Percentiles rank a stretch among this genome's conserved stretches.
Evolutionary conservation across 1,284 basidiomycete species (phyloP).

Genomic region (Meripilus lineatus): DNA sequence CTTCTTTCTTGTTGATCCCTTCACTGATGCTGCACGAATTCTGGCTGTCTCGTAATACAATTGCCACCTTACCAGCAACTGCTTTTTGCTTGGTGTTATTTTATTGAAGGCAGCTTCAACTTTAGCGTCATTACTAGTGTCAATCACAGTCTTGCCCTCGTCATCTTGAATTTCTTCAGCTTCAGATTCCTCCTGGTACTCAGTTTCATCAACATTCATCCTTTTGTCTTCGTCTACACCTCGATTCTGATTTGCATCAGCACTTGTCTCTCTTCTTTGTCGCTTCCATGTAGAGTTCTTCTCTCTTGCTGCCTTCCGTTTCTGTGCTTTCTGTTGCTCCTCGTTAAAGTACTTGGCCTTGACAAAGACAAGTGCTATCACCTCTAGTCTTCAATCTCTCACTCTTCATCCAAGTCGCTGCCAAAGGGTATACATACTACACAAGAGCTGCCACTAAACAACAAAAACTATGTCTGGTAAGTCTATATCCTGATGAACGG

Average conservation of each 20-base stretch:
- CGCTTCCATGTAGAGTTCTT: too few species aligned
- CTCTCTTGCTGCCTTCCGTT: too few species aligned
- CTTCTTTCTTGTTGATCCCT: too few species aligned
- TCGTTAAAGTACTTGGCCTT: slow-evolving; percentile 14
- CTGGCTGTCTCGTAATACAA: too few species aligned
- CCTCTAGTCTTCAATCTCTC: slow-evolving; percentile 6
- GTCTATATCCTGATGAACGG: slow-evolving; percentile 25
- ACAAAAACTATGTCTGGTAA: slow-evolving; percentile 27
- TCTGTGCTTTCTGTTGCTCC: too few species aligned
- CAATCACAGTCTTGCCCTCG: too few species aligned
- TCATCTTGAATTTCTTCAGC: too few species aligned
- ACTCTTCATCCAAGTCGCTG: slow-evolving; percentile 17
- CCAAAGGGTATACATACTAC: slow-evolving; percentile 11
- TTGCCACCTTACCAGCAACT: not conserved
- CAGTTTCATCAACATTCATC: too few species aligned
- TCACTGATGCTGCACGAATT: not conserved
- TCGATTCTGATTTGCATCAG: too few species aligned
- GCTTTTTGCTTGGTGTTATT: not conserved
- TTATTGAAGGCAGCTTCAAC: not conserved
- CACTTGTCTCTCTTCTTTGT: not conserved
- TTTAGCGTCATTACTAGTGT: slow-evolving; percentile 6
- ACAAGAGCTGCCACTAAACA: slow-evolving; percentile 25
- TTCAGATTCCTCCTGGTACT: too few species aligned
- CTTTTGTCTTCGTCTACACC: not conserved
- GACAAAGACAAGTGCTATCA: slow-evolving; percentile 12